Evolutionary conservation across 306 rosid genomes (phyloP).

Genomic region (Myrica gale): DNA sequence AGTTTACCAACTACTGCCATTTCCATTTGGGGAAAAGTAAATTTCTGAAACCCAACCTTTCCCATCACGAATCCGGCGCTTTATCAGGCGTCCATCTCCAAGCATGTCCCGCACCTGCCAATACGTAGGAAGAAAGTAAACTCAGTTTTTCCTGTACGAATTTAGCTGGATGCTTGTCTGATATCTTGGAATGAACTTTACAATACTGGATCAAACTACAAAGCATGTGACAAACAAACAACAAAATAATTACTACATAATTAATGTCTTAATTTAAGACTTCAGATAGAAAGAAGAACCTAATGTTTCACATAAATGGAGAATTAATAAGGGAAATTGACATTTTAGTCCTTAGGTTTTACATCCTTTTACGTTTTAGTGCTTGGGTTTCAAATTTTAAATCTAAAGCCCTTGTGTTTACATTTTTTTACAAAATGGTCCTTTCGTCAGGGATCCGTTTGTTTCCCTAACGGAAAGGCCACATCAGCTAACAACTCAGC

Average conservation of each 20-base stretch:
- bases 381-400: too few relatives aligned
- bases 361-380: too few relatives aligned
- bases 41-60: constrained; percentile 54
- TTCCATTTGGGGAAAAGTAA: constrained; percentile 12
- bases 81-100: constrained; percentile 94
- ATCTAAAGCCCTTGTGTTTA: too few relatives aligned
- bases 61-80: constrained; percentile 87
- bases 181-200: not conserved
- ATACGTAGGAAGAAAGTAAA: constrained; percentile 32
- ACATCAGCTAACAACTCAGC: too few relatives aligned
- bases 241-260: not conserved
- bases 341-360: too few relatives aligned
- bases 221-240: not conserved
- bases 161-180: not conserved
- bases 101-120: constrained; percentile 92
- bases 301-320: not conserved
- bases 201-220: not conserved
- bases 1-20: constrained; percentile 20
- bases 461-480: too few relatives aligned
- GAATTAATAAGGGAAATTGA: too few relatives aligned
- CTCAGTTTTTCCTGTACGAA: constrained; percentile 15
- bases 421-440: too few relatives aligned
- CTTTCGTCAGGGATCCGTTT: too few relatives aligned
- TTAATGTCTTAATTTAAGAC: not conserved
- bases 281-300: not conserved